Evolutionary conservation across 176 grass and related monocot genomes (phyloP).

Genomic region (Zea mays): DNA sequence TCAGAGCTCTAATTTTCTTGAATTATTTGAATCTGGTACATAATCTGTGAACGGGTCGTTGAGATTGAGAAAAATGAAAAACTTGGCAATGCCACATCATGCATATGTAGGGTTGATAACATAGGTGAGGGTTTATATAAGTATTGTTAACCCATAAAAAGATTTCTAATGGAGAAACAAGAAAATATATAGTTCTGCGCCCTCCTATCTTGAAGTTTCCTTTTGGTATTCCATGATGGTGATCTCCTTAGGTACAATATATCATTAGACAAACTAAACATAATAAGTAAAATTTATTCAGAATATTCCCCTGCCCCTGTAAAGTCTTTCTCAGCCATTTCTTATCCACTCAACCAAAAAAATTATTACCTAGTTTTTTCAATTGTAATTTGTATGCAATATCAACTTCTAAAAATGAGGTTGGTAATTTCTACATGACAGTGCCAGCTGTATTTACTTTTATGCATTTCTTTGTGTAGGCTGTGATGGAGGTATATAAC

Average conservation of each 20-base stretch:
- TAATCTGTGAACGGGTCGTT: not conserved
- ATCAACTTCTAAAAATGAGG: constrained; percentile 15
- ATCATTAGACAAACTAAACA: not conserved
- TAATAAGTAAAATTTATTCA: not conserved
- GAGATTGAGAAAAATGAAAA: constrained; percentile 20
- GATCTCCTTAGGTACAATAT: not conserved
- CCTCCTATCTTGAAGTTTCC: not conserved
- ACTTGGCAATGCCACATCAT: not conserved
- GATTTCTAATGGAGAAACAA: not conserved
- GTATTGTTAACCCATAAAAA: constrained; percentile 7
- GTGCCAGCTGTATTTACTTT: constrained; percentile 21
- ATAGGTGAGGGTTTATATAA: not conserved
- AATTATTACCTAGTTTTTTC: constrained; percentile 3
- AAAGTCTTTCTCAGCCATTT: not conserved
- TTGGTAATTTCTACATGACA: constrained; percentile 12
- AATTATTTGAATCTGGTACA: constrained; percentile 7
- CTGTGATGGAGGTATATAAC: constrained; percentile 96
- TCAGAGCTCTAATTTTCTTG: constrained; percentile 14
- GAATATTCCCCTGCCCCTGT: not conserved
- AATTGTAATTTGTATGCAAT: not conserved
- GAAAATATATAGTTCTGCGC: not conserved
- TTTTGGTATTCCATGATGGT: not conserved
- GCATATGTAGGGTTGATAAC: constrained; percentile 1
- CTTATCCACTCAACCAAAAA: constrained; percentile 29
- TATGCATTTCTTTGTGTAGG: constrained; percentile 59